A percentile compares a stretch with the other conserved stretches of the same genome.
Evolutionary conservation across 345 rosid genomes (phyloP).

Genomic region (Camelina laxa): DNA sequence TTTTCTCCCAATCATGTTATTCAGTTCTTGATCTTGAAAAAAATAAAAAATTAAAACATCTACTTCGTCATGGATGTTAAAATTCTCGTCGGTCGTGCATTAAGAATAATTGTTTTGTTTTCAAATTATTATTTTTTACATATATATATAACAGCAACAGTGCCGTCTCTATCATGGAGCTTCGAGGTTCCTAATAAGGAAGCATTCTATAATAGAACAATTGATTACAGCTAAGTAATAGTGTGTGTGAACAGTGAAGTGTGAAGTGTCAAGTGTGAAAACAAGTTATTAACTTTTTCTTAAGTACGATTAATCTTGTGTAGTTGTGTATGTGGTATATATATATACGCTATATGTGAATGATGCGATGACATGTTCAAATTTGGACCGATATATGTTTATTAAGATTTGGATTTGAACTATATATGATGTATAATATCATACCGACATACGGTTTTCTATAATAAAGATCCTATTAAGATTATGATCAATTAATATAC

Average conservation of each 20-base stretch:
- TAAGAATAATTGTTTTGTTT: neutral
- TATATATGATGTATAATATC: neutral
- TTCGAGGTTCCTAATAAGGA: conserved; percentile 23
- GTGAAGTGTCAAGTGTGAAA: conserved; percentile 25
- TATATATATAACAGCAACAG: conserved; percentile 27
- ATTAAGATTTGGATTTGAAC: neutral
- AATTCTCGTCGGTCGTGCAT: conserved; percentile 20
- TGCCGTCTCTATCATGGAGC: conserved; percentile 31
- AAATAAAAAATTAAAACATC: neutral
- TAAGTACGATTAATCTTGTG: neutral
- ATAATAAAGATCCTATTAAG: neutral
- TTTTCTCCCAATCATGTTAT: neutral
- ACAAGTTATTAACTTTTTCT: neutral
- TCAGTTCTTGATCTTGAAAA: no score
- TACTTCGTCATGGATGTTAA: neutral
- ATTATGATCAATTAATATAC: neutral
- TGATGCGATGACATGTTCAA: neutral
- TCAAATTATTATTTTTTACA: no score
- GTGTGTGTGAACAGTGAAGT: neutral
- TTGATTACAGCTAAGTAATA: conserved; percentile 25
- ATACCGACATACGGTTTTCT: neutral
- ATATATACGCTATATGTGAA: neutral
- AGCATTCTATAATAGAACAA: conserved; percentile 27
- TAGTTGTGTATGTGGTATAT: no score
- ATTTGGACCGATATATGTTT: neutral